Evolutionary conservation across 2,329 filamentous ascomycete species (phyloP), one percentile per base, ranked within the genome.

Genomic region (Hypoxylon sp.): DNA sequence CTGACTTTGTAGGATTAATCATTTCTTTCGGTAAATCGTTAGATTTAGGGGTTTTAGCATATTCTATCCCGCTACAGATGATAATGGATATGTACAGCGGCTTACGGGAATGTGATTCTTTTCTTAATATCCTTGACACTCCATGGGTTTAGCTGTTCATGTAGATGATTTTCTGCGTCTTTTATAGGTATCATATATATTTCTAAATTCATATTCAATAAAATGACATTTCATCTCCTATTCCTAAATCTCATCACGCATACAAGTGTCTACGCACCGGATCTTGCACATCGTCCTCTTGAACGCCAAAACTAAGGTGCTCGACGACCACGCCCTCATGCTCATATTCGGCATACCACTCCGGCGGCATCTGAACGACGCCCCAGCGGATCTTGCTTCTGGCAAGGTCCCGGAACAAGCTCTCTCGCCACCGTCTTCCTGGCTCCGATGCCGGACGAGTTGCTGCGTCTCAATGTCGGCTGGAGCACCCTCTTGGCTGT

Each of bases 301-400:
- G 45, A 11, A 72, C 69, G 10, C 71, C 72, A 17, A 74, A 74
- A 19, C 69, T 64, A 32, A 72, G 63, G 53, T 72, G 71, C 28
- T 56, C 69, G 9, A 70, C 66, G 14, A 17, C 34, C n/a, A 34
- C 60, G 19, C 52, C 63, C 9, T 62, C 67, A 25, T 46, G 28
- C 2, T 64, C 60, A n/a, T 63, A 59, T 32, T 69, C 59, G 14
- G 53, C 45, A 21, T 69, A 52, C 71, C 71, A 73, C 23, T 69
- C 68, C 2, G 60, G 63, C 1, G 69, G 65, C 69, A 74, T 74
- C 51, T 45, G 13, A 1, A 73, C 62, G 48, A 72, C 60, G 32
- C 72, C 70, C 72, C 70, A 74, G 41, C 69, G 70, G 14, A 74
- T 59, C 61, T 59, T 66, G 53, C 72, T 69, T 32, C 59, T 56